Evolutionary conservation across 2,329 filamentous ascomycete species (phyloP).

Genomic region (Dothiorella sarmentorum): DNA sequence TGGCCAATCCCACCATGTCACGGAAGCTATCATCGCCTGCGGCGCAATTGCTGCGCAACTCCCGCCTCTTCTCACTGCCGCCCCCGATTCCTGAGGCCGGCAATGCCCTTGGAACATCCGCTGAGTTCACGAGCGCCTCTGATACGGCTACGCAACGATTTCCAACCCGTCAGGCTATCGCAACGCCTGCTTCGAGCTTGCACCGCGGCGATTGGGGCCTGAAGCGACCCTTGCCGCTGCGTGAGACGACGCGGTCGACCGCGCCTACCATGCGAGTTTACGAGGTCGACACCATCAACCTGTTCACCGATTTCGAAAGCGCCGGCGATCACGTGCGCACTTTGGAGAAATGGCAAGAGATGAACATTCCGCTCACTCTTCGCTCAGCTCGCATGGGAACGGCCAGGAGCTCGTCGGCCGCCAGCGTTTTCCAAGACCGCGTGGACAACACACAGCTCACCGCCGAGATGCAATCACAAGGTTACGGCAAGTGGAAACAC

Average conservation of each 20-base stretch:
- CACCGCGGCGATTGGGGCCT: slow-evolving; percentile 86
- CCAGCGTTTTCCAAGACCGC: slow-evolving; percentile 41
- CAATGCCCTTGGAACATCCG: slow-evolving; percentile 45
- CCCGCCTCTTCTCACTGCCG: slow-evolving; percentile 85
- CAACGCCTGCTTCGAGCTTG: slow-evolving; percentile 69
- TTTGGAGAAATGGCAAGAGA: slow-evolving; percentile 80
- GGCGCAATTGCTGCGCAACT: slow-evolving; percentile 72
- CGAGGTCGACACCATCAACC: slow-evolving; percentile 78
- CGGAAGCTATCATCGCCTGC: slow-evolving; percentile 52
- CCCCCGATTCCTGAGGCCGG: slow-evolving; percentile 60
- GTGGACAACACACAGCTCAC: slow-evolving; percentile 43
- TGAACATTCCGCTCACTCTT: slow-evolving; percentile 65
- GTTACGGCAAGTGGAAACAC: slow-evolving; percentile 50
- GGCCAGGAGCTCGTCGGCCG: slow-evolving; percentile 12
- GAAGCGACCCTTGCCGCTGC: slow-evolving; percentile 77
- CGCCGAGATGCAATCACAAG: slow-evolving; percentile 17
- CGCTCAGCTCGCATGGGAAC: slow-evolving; percentile 36
- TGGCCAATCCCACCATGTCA: slow-evolving; percentile 25
- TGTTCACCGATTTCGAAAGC: slow-evolving; percentile 83
- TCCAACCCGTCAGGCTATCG: slow-evolving; percentile 80
- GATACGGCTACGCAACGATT: slow-evolving; percentile 70
- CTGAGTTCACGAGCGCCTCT: slow-evolving; percentile 51
- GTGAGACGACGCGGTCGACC: slow-evolving; percentile 65
- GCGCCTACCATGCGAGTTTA: slow-evolving; percentile 74
- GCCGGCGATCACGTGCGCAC: slow-evolving; percentile 78